Conservation (phyloP, 306 rosid genomes). For the Castanea mollissima region DNA sequence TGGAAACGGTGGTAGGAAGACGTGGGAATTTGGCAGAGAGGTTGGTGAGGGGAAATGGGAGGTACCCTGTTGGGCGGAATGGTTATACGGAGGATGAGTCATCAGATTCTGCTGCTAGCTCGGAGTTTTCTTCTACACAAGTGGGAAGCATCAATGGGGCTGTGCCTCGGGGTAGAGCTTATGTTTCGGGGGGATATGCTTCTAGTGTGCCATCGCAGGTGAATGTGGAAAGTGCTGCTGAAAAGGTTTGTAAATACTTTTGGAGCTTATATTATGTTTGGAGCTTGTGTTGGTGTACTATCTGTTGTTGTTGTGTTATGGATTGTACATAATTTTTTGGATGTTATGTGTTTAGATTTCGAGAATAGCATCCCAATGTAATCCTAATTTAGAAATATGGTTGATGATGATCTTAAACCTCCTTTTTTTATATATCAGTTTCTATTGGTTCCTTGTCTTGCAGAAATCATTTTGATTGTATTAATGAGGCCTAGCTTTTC, state of each 20-base stretch:
- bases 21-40: conserved; percentile 36
- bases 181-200: conserved; percentile 72
- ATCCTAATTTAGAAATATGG: not conserved
- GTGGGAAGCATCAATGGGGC: conserved; percentile 77
- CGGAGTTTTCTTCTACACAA: conserved; percentile 83
- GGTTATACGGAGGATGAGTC: conserved; percentile 80
- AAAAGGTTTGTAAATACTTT: conserved; percentile 50
- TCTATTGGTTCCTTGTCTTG: not conserved
- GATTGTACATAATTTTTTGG: not conserved
- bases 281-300: not conserved
- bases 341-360: not conserved
- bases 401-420: not conserved
- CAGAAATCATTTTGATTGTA: no score
- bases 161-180: conserved; percentile 45
- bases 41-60: conserved; percentile 32
- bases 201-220: conserved; percentile 67
- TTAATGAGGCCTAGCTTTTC: not conserved
- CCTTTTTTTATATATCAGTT: not conserved
- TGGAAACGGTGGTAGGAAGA: conserved; percentile 69
- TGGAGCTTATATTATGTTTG: no score
- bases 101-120: conserved; percentile 86
- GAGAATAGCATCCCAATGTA: not conserved
- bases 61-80: conserved; percentile 43
- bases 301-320: conserved; percentile 1
- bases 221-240: conserved; percentile 45